phyloP scores from a whole-genome alignment of 148 eudicot genomes.

The Linanthus parryae region DNA sequence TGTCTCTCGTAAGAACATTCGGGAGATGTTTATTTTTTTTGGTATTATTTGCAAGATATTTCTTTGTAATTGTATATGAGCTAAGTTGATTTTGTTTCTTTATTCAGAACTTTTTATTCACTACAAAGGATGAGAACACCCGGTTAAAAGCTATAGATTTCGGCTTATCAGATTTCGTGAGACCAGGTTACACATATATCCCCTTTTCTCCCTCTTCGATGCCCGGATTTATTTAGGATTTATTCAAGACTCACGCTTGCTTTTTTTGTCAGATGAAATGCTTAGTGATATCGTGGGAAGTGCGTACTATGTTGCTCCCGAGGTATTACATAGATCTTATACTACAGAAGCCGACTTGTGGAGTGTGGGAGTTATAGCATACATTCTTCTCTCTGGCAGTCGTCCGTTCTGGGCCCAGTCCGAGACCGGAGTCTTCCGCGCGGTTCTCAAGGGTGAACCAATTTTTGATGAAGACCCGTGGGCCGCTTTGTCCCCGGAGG shows the following conservation, averaged over 20 bases:
- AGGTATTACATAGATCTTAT: slow-evolving; percentile 56
- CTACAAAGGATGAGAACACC: slow-evolving; percentile 44
- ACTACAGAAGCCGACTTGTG: slow-evolving; percentile 61
- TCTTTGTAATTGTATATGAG: neutral
- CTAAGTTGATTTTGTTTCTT: slow-evolving; percentile 2
- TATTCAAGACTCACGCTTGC: too few species aligned
- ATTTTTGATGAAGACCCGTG: slow-evolving; percentile 52
- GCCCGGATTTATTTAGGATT: slow-evolving; percentile 6
- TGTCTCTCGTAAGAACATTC: too few species aligned
- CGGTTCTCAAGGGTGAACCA: slow-evolving; percentile 55
- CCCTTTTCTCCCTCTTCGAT: slow-evolving; percentile 1
- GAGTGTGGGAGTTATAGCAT: slow-evolving; percentile 65
- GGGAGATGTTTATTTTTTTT: neutral
- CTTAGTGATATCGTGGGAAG: too few species aligned
- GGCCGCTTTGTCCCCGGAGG: slow-evolving; percentile 48
- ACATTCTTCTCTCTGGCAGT: slow-evolving; percentile 62
- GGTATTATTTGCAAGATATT: too few species aligned
- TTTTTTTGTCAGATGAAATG: slow-evolving; percentile 40
- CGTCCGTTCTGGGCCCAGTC: slow-evolving; percentile 72
- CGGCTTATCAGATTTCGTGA: slow-evolving; percentile 57
- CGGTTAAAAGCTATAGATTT: slow-evolving; percentile 54
- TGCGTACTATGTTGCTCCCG: slow-evolving; percentile 67
- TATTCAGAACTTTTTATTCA: slow-evolving; percentile 49
- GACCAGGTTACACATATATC: slow-evolving; percentile 39
- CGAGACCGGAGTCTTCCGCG: slow-evolving; percentile 58